Evolutionary conservation across 305 asterid genomes (phyloP).

Genomic region (Solanum aculeatissimum): DNA sequence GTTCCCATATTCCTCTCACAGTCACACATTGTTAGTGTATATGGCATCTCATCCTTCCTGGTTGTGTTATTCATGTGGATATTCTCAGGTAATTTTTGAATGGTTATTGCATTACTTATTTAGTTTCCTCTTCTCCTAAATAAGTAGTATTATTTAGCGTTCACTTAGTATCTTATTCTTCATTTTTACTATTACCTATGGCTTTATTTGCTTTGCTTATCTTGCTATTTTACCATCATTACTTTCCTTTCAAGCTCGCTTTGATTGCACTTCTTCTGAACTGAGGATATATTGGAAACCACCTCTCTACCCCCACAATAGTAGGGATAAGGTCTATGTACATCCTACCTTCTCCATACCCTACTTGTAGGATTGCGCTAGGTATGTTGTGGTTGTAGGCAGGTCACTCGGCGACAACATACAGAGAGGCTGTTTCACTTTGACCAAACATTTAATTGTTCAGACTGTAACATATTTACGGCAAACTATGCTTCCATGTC

Average conservation of each 20-base stretch:
- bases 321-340: not conserved
- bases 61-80: constrained; percentile 52
- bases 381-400: not conserved
- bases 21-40: constrained; percentile 39
- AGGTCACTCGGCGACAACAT: too few relatives aligned
- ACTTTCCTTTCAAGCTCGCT: not conserved
- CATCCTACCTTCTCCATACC: not conserved
- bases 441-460: not conserved
- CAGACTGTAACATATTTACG: not conserved
- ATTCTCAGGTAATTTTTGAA: constrained; percentile 31
- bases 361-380: not conserved
- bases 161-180: not conserved
- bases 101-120: not conserved
- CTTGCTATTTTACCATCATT: not conserved
- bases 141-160: not conserved
- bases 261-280: not conserved
- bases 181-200: not conserved
- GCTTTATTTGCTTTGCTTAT: not conserved
- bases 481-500: not conserved
- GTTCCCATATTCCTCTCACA: constrained; percentile 54
- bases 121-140: not conserved
- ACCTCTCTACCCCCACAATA: not conserved
- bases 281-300: not conserved
- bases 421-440: too few relatives aligned
- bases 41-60: constrained; percentile 35